Evolutionary conservation across 768 basidiomycete species (phyloP).

Genomic region (Pilatotrama ljubarskyi): DNA sequence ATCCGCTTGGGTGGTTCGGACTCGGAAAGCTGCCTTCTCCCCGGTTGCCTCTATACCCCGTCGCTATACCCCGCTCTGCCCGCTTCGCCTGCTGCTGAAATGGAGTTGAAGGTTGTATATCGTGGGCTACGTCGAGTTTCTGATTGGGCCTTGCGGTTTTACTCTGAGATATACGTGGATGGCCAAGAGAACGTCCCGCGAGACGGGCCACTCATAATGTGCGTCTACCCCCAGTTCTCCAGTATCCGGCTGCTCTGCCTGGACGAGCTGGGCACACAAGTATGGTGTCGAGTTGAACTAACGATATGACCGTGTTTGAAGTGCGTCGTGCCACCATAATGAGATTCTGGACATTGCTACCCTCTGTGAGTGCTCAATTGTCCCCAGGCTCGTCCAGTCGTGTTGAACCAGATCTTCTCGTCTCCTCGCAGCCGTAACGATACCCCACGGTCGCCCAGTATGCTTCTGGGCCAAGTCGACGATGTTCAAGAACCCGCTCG

Average conservation of each 20-base stretch:
- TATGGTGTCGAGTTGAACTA: background rate
- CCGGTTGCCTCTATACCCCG: background rate
- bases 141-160: slow-evolving; percentile 76
- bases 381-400: too few relatives aligned
- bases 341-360: slow-evolving; percentile 90
- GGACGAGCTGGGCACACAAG: too few relatives aligned
- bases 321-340: slow-evolving; percentile 65
- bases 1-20: background rate
- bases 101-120: slow-evolving; percentile 58
- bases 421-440: slow-evolving; percentile 56
- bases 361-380: slow-evolving; percentile 54
- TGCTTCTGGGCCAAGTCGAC: slow-evolving; percentile 94
- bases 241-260: slow-evolving; percentile 25
- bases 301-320: background rate
- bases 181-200: slow-evolving; percentile 84
- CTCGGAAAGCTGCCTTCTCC: background rate
- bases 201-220: slow-evolving; percentile 92
- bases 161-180: slow-evolving; percentile 80
- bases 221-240: slow-evolving; percentile 59
- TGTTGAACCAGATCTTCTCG: too few relatives aligned
- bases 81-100: slow-evolving; percentile 15
- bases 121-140: slow-evolving; percentile 60
- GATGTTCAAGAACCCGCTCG: slow-evolving; percentile 78
- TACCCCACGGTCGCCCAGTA: slow-evolving; percentile 78
- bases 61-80: background rate